A percentile compares a stretch with the other conserved stretches of the same genome.
Conservation (phyloP, 768 basidiomycete genomes). For the Calvatia gigantea region DNA sequence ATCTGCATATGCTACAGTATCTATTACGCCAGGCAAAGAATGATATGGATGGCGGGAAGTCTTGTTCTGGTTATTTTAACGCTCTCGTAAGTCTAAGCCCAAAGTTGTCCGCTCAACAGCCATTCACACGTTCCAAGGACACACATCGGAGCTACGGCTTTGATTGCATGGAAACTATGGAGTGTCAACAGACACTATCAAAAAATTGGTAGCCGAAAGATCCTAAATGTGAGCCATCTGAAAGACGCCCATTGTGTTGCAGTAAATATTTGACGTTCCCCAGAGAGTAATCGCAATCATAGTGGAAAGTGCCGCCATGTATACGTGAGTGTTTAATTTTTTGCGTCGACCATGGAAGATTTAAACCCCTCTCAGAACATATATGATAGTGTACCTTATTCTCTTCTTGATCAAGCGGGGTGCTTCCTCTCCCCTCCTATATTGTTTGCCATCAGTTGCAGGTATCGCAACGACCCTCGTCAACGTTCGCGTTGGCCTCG, state of each 20-base stretch:
- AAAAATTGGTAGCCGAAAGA: not conserved
- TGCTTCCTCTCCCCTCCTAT: not conserved
- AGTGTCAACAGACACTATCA: not conserved
- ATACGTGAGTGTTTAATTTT: not conserved
- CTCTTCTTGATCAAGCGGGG: not conserved
- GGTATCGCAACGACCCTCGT: not conserved
- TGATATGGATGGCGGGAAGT: not conserved
- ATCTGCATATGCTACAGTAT: not conserved
- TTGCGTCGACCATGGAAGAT: no score
- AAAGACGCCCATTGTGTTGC: no score
- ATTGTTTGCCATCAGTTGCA: not conserved
- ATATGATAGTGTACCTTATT: not conserved
- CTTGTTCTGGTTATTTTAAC: not conserved
- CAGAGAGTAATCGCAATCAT: not conserved
- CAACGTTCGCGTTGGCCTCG: slow-evolving; percentile 7
- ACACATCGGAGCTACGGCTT: not conserved
- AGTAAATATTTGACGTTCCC: no score
- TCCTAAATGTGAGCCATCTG: not conserved
- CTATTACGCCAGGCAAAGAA: not conserved
- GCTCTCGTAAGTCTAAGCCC: not conserved
- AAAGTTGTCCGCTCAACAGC: not conserved
- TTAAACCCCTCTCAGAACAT: not conserved
- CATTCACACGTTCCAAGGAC: not conserved
- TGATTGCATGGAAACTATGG: slow-evolving; percentile 3
- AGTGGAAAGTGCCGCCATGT: slow-evolving; percentile 2